Evolutionary conservation across 1,284 basidiomycete genomes (phyloP).

Genomic region (Moesziomyces sp.): DNA sequence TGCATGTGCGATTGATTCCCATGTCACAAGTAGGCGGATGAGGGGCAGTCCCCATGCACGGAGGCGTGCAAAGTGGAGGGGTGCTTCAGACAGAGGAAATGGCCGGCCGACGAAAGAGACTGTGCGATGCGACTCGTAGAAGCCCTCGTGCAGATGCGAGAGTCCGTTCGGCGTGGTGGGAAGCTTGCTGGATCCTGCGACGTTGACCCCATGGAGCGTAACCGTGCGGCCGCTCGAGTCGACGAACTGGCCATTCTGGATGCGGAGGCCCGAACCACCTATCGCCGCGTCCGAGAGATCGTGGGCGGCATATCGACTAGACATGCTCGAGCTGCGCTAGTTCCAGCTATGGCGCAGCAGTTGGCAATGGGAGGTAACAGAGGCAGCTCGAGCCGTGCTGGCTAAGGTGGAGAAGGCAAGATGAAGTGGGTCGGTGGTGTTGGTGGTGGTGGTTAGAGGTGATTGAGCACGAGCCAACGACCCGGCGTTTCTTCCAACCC

Average conservation of each 20-base stretch:
- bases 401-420: not conserved
- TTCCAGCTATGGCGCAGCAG: not conserved
- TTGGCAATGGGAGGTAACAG: too few relatives aligned
- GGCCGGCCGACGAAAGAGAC: conserved; percentile 69
- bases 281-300: conserved; percentile 51
- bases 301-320: conserved; percentile 36
- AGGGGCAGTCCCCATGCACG: conserved; percentile 68
- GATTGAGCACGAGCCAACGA: not conserved
- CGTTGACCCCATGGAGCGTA: conserved; percentile 68
- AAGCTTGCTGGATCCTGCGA: conserved; percentile 68
- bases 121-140: conserved; percentile 63
- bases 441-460: too few relatives aligned
- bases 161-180: conserved; percentile 43
- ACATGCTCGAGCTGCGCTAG: conserved; percentile 6
- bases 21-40: conserved; percentile 80
- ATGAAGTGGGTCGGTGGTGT: not conserved
- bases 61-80: conserved; percentile 63
- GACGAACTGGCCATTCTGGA: conserved; percentile 54
- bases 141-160: conserved; percentile 40
- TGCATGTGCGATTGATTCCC: conserved; percentile 93
- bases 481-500: not conserved
- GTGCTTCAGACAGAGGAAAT: conserved; percentile 66
- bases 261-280: conserved; percentile 32
- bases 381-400: not conserved
- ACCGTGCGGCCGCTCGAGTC: conserved; percentile 65